A percentile compares a stretch with the other conserved stretches of the same genome.
Conservation (phyloP, 192 early-diverging fungal species). For the Phlyctochytrium arcticum region DNA sequence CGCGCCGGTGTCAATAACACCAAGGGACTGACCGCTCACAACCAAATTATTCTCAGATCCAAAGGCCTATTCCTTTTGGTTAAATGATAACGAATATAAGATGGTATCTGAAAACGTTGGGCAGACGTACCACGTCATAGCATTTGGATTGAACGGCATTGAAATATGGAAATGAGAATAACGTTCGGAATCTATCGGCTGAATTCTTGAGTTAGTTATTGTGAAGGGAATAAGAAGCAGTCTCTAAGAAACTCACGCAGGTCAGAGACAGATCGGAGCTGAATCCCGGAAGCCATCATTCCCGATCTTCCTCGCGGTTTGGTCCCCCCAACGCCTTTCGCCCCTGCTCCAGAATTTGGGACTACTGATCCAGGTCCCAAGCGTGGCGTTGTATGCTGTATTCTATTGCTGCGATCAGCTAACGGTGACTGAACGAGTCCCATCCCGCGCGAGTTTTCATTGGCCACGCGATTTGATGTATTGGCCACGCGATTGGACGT, state of each 20-base stretch:
- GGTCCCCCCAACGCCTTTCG: too few relatives aligned
- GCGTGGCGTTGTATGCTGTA: too few relatives aligned
- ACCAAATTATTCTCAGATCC: slow-evolving; percentile 36
- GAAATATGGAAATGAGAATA: slow-evolving; percentile 41
- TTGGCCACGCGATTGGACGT: too few relatives aligned
- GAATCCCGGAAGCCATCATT: neutral
- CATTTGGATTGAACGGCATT: slow-evolving; percentile 45
- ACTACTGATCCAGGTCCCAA: too few relatives aligned
- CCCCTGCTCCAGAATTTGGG: too few relatives aligned
- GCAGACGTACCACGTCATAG: slow-evolving; percentile 40
- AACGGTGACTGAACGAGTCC: too few relatives aligned
- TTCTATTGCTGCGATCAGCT: too few relatives aligned
- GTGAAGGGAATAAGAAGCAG: neutral
- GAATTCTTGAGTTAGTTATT: too few relatives aligned
- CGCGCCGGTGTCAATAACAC: neutral
- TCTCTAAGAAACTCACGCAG: neutral
- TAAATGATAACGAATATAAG: slow-evolving; percentile 19
- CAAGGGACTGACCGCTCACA: slow-evolving; percentile 33
- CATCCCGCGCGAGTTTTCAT: too few relatives aligned
- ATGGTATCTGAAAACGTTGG: slow-evolving; percentile 23
- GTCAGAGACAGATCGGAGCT: neutral
- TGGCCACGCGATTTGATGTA: too few relatives aligned
- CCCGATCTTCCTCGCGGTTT: too few relatives aligned
- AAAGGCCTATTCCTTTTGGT: slow-evolving; percentile 22
- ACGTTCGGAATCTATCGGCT: slow-evolving; percentile 29